A percentile compares a stretch with the other conserved stretches of the same genome.
phyloP scores from a whole-genome alignment of 352 stramenopile genomes.

The Stephanocyclus meneghinianus region DNA sequence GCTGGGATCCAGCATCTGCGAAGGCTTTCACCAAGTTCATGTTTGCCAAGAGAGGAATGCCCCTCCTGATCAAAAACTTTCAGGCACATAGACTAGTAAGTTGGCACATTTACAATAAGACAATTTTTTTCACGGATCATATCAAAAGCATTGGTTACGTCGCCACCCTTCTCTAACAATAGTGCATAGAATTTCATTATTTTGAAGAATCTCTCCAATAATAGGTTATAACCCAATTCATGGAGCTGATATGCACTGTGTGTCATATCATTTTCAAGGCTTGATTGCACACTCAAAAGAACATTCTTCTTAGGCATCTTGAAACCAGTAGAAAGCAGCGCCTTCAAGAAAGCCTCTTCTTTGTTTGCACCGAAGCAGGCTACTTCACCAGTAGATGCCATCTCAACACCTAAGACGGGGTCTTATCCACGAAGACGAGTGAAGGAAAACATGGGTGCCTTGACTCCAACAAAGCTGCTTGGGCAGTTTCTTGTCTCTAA shows the following conservation, averaged over 20 bases:
- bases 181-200: conserved; percentile 79
- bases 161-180: conserved; percentile 64
- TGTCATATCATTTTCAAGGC: conserved; percentile 93
- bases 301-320: conserved; percentile 95
- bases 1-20: conserved; percentile 85
- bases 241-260: conserved; percentile 94
- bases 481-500: conserved; percentile 89
- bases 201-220: conserved; percentile 84
- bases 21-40: conserved; percentile 97
- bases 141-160: conserved; percentile 83
- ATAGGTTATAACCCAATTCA: conserved; percentile 93
- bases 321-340: conserved; percentile 92
- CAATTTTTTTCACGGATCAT: conserved; percentile 91
- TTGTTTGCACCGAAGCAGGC: conserved; percentile 94
- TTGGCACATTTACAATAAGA: conserved; percentile 94
- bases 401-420: conserved; percentile 94
- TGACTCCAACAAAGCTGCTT: conserved; percentile 92
- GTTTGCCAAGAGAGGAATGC: conserved; percentile 97
- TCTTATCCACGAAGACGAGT: conserved; percentile 95
- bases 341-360: conserved; percentile 93
- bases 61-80: conserved; percentile 94
- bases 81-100: conserved; percentile 82
- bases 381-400: conserved; percentile 97
- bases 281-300: conserved; percentile 92
- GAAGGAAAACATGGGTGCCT: conserved; percentile 98